These are phyloP conservation scores for Pterulicium gracile DNA, from an alignment of 1,284 basidiomycete species.

Conservation along the genomic window DNA sequence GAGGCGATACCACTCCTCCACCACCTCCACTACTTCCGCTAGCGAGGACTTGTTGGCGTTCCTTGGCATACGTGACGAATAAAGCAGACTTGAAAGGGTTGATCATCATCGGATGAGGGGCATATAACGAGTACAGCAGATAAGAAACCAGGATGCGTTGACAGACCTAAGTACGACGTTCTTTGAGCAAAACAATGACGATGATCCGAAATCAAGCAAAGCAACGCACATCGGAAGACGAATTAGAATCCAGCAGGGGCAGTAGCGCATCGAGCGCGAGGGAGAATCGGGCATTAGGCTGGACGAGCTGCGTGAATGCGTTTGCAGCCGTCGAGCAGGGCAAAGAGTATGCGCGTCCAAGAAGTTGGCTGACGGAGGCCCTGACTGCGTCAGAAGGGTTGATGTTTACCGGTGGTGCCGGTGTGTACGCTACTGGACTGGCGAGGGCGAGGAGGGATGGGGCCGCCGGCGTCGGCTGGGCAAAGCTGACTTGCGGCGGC, in stretches of 20 bases:
- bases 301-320: slow-evolving; percentile 61
- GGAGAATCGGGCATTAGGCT: slow-evolving; percentile 61
- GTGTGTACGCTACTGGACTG: no score
- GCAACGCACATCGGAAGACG: slow-evolving; percentile 40
- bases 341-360: slow-evolving; percentile 48
- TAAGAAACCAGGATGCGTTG: slow-evolving; percentile 61
- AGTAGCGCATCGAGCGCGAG: slow-evolving; percentile 67
- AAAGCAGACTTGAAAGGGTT: slow-evolving; percentile 70
- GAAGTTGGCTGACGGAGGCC: slow-evolving; percentile 48
- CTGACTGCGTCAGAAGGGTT: slow-evolving; percentile 22
- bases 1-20: slow-evolving; percentile 53
- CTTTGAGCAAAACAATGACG: slow-evolving; percentile 43
- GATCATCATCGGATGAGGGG: slow-evolving; percentile 61
- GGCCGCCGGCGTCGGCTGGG: background rate
- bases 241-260: slow-evolving; percentile 52
- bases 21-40: slow-evolving; percentile 45
- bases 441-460: no score
- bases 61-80: slow-evolving; percentile 49
- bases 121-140: slow-evolving; percentile 65
- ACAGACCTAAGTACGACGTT: slow-evolving; percentile 5
- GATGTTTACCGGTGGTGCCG: background rate
- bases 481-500: background rate
- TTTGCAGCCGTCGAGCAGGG: slow-evolving; percentile 66
- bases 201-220: slow-evolving; percentile 18
- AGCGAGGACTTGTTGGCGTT: slow-evolving; percentile 46